Evolutionary conservation across 768 basidiomycete genomes (phyloP).

Genomic region (Punctularia strigosozonata): DNA sequence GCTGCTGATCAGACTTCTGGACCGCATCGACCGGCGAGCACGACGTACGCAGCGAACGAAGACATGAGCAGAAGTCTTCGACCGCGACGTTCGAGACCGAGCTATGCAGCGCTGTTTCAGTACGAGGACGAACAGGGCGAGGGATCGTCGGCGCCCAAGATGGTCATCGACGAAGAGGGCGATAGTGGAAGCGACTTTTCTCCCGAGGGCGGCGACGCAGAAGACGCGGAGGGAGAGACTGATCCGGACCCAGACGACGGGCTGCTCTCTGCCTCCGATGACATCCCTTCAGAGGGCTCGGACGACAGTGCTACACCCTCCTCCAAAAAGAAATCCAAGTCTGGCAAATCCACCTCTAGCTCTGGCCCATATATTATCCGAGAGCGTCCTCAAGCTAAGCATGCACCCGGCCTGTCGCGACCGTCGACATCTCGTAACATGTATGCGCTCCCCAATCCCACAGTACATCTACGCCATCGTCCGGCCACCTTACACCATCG

Average conservation of each 20-base stretch:
- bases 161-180: constrained; percentile 20
- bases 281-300: constrained; percentile 16
- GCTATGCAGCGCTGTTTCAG: constrained; percentile 31
- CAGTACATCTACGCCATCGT: constrained; percentile 62
- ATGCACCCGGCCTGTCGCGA: constrained; percentile 21
- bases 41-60: no score
- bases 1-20: no score
- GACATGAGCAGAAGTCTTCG: constrained; percentile 50
- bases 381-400: no score
- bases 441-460: constrained; percentile 51
- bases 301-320: constrained; percentile 8
- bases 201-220: constrained; percentile 28
- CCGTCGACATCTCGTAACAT: constrained; percentile 36
- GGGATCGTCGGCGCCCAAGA: constrained; percentile 21
- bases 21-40: no score
- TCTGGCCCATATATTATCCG: no score
- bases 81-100: constrained; percentile 38
- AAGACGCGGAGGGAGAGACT: constrained; percentile 18
- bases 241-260: no score
- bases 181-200: constrained; percentile 48
- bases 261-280: no score
- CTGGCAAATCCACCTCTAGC: constrained; percentile 16
- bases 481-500: constrained; percentile 48
- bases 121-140: constrained; percentile 22
- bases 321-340: constrained; percentile 8